Base-by-base conservation (phyloP, 108 stramenopile genomes). In the Aurantiochytrium sp. region DNA sequence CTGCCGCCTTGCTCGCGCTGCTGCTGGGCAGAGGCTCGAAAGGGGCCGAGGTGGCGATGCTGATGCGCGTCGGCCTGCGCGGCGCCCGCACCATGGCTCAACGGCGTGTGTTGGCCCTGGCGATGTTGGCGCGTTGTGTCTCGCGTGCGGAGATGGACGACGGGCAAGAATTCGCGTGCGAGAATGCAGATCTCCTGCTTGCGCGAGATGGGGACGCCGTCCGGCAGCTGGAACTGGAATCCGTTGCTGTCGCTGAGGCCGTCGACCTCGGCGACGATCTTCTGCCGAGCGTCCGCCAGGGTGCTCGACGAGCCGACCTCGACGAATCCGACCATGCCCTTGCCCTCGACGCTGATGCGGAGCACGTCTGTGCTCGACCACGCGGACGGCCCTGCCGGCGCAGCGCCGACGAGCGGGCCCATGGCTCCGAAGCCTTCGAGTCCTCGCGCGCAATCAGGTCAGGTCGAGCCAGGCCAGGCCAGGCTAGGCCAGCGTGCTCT, bases 331-430 rank as follows among this genome's bases (percentile, higher is more conserved):
- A 81, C 12, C 17, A 81, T 30, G n/a, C 45, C 45, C 24, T 48
- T 24, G 45, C 45, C 45, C 12, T 81, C 73, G 6, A 41, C 39
- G 3, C 24, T 30, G 2, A 81, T 48, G 3, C 73, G 73, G n/a
- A 81, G 73, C 4, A 81, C 73, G 30, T 81, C 73, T 6, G 73
- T 81, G 73, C 73, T 81, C 39, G 73, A 81, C 73, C 73, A 81
- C 8, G 45, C 45, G 42, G 59, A 30, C 27, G 59, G 34, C 32
- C 59, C 59, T 65, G 59, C 24, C 4, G 59, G 59, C 59, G 34
- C 59, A 6, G 59, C 59, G 34, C 27, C 34, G 59, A 65, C 59
- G 32, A 30, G 27, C 15, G 59, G 32, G 15, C 8, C 34, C 34
- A 34, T 65, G 53, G 53, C 53, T n/a, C n/a, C n/a, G n/a, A n/a